Evolutionary conservation across 2,329 filamentous ascomycete species (phyloP).

Genomic region (Aureobasidium uvarum): DNA sequence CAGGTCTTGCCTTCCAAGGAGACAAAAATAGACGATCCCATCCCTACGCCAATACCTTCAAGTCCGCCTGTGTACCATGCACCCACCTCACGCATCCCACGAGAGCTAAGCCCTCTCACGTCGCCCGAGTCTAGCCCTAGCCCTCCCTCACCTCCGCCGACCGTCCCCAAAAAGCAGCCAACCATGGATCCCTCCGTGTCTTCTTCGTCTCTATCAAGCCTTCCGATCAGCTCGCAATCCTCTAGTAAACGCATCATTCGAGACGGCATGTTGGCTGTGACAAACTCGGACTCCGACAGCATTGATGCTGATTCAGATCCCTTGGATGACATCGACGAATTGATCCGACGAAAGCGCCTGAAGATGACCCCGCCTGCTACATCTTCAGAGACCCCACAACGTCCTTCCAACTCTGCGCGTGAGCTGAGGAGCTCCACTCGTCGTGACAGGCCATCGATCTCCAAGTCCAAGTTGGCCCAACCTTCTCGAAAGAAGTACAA

Average conservation of each 20-base stretch:
- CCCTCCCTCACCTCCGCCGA: constrained; percentile 4
- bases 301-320: constrained; percentile 34
- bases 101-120: constrained; percentile 27
- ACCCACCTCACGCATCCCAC: constrained; percentile 5
- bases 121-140: constrained; percentile 16
- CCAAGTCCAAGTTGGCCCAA: background rate
- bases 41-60: constrained; percentile 20
- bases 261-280: constrained; percentile 55
- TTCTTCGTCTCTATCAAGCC: constrained; percentile 37
- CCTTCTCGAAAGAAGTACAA: constrained; percentile 31
- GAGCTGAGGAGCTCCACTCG: constrained; percentile 22
- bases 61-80: constrained; percentile 7
- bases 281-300: constrained; percentile 40
- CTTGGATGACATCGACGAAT: constrained; percentile 36
- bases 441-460: background rate
- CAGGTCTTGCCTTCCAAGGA: background rate
- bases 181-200: constrained; percentile 29
- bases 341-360: constrained; percentile 36
- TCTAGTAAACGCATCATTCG: constrained; percentile 56
- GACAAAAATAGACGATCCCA: constrained; percentile 2
- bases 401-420: constrained; percentile 30
- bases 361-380: constrained; percentile 31
- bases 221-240: constrained; percentile 36
- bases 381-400: constrained; percentile 18
- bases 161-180: constrained; percentile 2